Evolutionary conservation across 2,329 filamentous ascomycete genomes (phyloP).

Genomic region (Pyricularia sp.): DNA sequence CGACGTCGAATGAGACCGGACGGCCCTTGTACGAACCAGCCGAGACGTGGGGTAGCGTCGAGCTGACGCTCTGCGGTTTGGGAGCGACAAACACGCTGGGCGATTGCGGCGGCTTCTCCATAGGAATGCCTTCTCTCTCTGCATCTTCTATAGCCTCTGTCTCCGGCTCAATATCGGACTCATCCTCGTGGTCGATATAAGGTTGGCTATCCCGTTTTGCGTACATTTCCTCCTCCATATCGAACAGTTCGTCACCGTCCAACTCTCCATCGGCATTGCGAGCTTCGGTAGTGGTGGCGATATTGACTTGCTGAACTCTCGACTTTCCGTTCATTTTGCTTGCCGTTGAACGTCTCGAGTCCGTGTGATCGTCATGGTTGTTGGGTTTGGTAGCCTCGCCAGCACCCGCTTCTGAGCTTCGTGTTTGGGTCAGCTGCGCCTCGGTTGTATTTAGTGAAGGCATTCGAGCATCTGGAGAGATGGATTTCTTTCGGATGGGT

Average conservation of each 20-base stretch:
- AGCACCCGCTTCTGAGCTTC: background rate
- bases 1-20: slow-evolving; percentile 25
- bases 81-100: background rate
- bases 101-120: background rate
- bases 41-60: slow-evolving; percentile 9
- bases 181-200: slow-evolving; percentile 7
- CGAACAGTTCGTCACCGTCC: slow-evolving; percentile 12
- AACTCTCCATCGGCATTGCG: slow-evolving; percentile 14
- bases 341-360: background rate
- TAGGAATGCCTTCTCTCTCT: background rate
- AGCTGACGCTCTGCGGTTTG: slow-evolving; percentile 1
- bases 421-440: background rate
- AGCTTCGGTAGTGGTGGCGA: slow-evolving; percentile 6
- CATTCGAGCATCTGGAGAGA: slow-evolving; percentile 1
- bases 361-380: background rate
- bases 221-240: slow-evolving; percentile 16
- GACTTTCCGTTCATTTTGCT: background rate
- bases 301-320: background rate
- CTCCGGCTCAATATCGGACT: slow-evolving; percentile 6
- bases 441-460: background rate
- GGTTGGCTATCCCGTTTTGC: slow-evolving; percentile 1
- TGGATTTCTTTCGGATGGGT: slow-evolving; percentile 5
- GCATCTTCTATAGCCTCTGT: background rate
- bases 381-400: background rate
- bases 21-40: slow-evolving; percentile 30